Base-by-base conservation (phyloP, 495 filamentous ascomycete species). In the Podospora fimiseda region DNA sequence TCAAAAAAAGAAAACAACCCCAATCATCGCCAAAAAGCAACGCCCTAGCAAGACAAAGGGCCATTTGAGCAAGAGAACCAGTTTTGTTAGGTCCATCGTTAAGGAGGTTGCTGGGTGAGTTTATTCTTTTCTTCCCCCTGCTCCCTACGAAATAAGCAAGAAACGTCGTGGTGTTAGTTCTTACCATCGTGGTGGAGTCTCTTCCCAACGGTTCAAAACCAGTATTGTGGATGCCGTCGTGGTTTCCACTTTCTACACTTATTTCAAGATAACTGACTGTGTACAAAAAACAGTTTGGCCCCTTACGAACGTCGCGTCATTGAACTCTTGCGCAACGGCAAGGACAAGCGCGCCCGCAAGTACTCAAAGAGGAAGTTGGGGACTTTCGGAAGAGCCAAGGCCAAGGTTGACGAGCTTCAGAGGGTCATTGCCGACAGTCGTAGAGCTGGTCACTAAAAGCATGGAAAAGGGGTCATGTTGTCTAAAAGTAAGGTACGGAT, bases 281-380 rank as follows among this genome's bases (percentile, higher is more conserved):
- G n/a, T n/a, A n/a, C n/a, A n/a, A n/a, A 48, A 39, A 62, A 51
- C 48, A 65, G 56, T 73, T 88, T 95, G 66, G 90, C 91, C 60
- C 91, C 90, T 64, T 96, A 96, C 70, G 93, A 98, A 81, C 90
- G 91, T 71, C 90, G 93, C 65, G 88, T 98, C 69, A 94, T 97
- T 72, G 93, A 98, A 83, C 80, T 98, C 60, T 84, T 98, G 72
- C 89, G 93, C 63, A 98, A 97, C 83, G 84, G 85, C 80, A 95
- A 95, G 79, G 93, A 98, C 76, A 98, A 98, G 87, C 89, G 93
- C 76, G 93, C 93, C 57, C 81, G 93, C 60, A 97, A 97, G 84
- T 86, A 96, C 68, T 93, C 93, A 60, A 98, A 98, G 92, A 96
- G 95, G 86, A 82, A 93, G 62, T 91, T 98, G 79, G 93, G 93